These are phyloP conservation scores for Colletotrichum sojae DNA, from an alignment of 2,329 filamentous ascomycete genomes.

Conservation along the genomic window DNA sequence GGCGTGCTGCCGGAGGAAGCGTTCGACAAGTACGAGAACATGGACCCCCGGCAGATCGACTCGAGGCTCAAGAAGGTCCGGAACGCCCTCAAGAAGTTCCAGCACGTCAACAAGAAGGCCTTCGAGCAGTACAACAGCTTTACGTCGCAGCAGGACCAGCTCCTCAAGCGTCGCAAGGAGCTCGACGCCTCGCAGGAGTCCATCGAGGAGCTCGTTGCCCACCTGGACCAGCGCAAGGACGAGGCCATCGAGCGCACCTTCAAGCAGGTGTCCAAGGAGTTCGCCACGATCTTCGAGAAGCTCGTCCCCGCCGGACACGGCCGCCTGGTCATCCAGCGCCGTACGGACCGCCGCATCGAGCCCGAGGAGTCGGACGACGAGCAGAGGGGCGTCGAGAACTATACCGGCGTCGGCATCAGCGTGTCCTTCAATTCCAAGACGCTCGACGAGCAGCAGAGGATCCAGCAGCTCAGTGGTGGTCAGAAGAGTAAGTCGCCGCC, in stretches of 20 bases:
- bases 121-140: slow-evolving; percentile 99
- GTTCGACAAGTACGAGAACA: slow-evolving; percentile 89
- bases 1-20: slow-evolving; percentile 95
- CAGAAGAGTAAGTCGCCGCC: slow-evolving; percentile 84
- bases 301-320: slow-evolving; percentile 95
- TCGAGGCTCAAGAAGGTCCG: slow-evolving; percentile 89
- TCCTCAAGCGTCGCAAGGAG: slow-evolving; percentile 88
- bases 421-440: slow-evolving; percentile 99
- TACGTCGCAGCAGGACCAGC: slow-evolving; percentile 88
- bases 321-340: slow-evolving; percentile 91
- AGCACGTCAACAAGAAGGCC: slow-evolving; percentile 99
- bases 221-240: slow-evolving; percentile 95
- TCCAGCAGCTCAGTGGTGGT: slow-evolving; percentile 96
- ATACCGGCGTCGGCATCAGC: slow-evolving; percentile 94
- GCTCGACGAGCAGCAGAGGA: slow-evolving; percentile 94
- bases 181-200: slow-evolving; percentile 88
- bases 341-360: slow-evolving; percentile 77
- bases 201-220: slow-evolving; percentile 92
- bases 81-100: slow-evolving; percentile 94
- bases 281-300: slow-evolving; percentile 92
- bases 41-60: slow-evolving; percentile 80
- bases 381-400: slow-evolving; percentile 87
- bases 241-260: slow-evolving; percentile 99
- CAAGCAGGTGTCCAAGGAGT: slow-evolving; percentile 96
- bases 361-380: slow-evolving; percentile 79